Base-by-base conservation (phyloP, 2,329 filamentous ascomycete species). In the Ceratocystiopsis brevicomis region DNA sequence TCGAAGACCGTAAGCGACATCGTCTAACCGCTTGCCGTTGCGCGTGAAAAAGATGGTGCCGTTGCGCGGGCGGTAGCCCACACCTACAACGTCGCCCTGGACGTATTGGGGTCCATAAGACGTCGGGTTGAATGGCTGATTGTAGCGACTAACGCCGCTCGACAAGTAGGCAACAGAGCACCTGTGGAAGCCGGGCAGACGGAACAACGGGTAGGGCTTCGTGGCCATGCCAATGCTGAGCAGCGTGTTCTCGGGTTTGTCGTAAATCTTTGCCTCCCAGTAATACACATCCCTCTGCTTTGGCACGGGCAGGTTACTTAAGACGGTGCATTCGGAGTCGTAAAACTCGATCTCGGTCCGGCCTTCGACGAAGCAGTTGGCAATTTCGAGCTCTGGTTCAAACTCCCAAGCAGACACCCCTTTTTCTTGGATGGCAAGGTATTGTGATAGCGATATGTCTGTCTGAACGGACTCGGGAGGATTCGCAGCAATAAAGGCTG, bases 271-370 rank as follows among this genome's bases (percentile, higher is more conserved):
- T 44, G 87, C 83, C 61, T 98, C 90, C 90, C 90, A 98, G 61
- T 98, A 98, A 61, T 98, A 98, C 12, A 96, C 88, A 56, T 98
- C 90, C 56, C 98, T 98, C 57, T 98, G 90, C 57, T 98, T 98
- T 14, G 90, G 90, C 9, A 98, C 85, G 0, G 90, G 90, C 37
- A 98, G 63, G 55, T 98, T 98, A 67, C 82, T 92, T 67, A 94
- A 85, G 48, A 96, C 90, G 53, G 87, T 93, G 65, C 88, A 96
- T 59, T 93, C 90, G 2, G 86, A 90, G 61, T 98, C 90, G 57
- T 93, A 98, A 64, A 98, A 98, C 59, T 98, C 90, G 50, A 98
- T 94, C 60, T 98, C 90, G 12, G 90, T 98, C 51, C 90, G 76
- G 37, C 67, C 88, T 62, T 98, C 88, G 50, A 98, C 90, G 57